These are phyloP conservation scores for Cryptococcus sp. DNA, from an alignment of 1,284 basidiomycete genomes.

Conservation along the genomic window DNA sequence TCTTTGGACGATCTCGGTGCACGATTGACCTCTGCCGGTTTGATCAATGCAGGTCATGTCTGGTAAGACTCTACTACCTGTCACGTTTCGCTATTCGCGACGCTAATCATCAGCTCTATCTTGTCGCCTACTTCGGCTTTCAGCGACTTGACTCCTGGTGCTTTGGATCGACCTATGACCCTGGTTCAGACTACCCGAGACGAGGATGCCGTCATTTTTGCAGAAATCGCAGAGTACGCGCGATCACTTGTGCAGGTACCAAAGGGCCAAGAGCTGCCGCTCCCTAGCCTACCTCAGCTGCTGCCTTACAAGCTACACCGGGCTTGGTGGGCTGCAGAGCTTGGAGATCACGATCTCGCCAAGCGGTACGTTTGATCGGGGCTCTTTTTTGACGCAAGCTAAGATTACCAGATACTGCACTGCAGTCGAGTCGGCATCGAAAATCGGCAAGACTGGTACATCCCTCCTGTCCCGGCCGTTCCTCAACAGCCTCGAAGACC, in stretches of 20 bases:
- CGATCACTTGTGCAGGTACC: constrained; percentile 64
- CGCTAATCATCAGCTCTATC: constrained; percentile 63
- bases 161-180: constrained; percentile 34
- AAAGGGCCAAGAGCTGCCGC: constrained; percentile 78
- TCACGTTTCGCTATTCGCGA: constrained; percentile 9
- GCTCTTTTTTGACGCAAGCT: no score
- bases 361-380: constrained; percentile 60
- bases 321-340: constrained; percentile 71
- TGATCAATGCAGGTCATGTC: constrained; percentile 81
- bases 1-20: constrained; percentile 84
- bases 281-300: constrained; percentile 75
- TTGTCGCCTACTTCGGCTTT: constrained; percentile 79
- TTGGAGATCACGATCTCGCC: constrained; percentile 68
- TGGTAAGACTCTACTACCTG: constrained; percentile 57
- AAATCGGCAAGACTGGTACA: constrained; percentile 21
- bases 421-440: constrained; percentile 65
- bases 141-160: constrained; percentile 52
- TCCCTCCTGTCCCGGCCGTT: constrained; percentile 60
- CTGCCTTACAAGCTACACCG: constrained; percentile 84
- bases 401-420: constrained; percentile 74
- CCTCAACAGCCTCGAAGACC: constrained; percentile 70
- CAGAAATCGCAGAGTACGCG: constrained; percentile 91
- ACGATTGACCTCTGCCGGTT: constrained; percentile 65
- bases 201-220: constrained; percentile 72
- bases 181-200: constrained; percentile 31